Base-by-base conservation (phyloP, 2,329 filamentous ascomycete species). In the Fusarium sp. region DNA sequence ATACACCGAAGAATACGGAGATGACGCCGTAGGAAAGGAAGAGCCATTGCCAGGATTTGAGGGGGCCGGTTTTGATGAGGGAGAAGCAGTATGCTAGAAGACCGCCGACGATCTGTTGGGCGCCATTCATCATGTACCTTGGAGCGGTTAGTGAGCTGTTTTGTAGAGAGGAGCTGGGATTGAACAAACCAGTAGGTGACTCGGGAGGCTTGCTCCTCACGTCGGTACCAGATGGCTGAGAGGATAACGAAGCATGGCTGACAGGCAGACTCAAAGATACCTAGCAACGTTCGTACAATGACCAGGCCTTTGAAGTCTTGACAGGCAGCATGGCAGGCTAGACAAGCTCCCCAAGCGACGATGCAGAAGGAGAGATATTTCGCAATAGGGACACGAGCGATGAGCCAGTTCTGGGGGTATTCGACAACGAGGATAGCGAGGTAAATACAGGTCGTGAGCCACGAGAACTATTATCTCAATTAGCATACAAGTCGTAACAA, bases 401-500 rank as follows among this genome's bases (percentile, higher is more conserved):
- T 81, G 73, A 84, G 78, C 74, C 76, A 83, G 80, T 91, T 92
- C 79, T 91, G 91, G 0, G 92, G 92, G 76, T 93, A 93, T 79
- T 94, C 92, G 71, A 93, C 91, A 50, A 91, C 80, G 14, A 94
- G 83, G 25, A 93, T 89, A 56, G 88, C 90, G 68, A 93, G 90
- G 82, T 93, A 94, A 71, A 94, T 92, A 84, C 90, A 92, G 17
- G 91, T 92, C 0, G 90, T 92, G 56, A 94, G 83, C 92, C 92
- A 94, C 88, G 62, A 64, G 18, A 62, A 64, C 62, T 64, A 11
- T n/a, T 11, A 15, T 14, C 14, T 3, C 3, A 15, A 8, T 64
- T 5, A 61, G 45, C 7, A 39, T 9, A 10, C 1, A 7, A 17
- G 1, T 3, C 11, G 7, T 14, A 0, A 25, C 1, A 25, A 6